Evolutionary conservation across 2,329 filamentous ascomycete genomes (phyloP).

Genomic region (Paecilomyces sp.): DNA sequence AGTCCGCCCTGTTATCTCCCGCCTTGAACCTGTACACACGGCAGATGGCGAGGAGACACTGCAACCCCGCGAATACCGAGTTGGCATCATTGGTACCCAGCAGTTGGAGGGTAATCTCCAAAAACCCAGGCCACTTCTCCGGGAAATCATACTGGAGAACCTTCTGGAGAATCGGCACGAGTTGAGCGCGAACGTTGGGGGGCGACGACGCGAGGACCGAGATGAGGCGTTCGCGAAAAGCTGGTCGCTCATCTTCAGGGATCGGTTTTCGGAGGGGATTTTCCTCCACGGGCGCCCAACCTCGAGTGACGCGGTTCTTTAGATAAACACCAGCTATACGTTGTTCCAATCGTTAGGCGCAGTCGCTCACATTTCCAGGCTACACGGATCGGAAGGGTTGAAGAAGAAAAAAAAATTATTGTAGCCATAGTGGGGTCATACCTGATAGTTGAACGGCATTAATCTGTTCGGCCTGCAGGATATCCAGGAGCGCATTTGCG

Average conservation of each 20-base stretch:
- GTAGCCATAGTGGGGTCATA: constrained; percentile 42
- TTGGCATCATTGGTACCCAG: constrained; percentile 78
- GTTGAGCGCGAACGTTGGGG: constrained; percentile 78
- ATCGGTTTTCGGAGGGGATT: constrained; percentile 66
- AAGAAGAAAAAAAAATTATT: constrained; percentile 10
- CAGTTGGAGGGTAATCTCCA: constrained; percentile 85
- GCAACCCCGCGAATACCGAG: constrained; percentile 85
- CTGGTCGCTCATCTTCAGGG: constrained; percentile 79
- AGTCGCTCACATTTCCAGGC: constrained; percentile 10
- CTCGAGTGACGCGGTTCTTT: constrained; percentile 93
- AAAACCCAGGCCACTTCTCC: constrained; percentile 85
- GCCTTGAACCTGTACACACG: constrained; percentile 92
- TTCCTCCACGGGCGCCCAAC: constrained; percentile 76
- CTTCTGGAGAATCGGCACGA: constrained; percentile 90
- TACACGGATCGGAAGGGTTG: constrained; percentile 5
- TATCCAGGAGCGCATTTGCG: constrained; percentile 80
- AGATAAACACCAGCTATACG: constrained; percentile 83
- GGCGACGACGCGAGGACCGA: constrained; percentile 78
- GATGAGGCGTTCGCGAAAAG: constrained; percentile 80
- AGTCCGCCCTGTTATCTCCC: constrained; percentile 72
- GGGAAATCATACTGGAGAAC: constrained; percentile 96
- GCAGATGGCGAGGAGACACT: constrained; percentile 91
- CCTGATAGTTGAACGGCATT: constrained; percentile 78
- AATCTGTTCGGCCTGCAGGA: constrained; percentile 83
- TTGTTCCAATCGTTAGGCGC: background rate